Conservation (phyloP, 805 yeast genomes). For the Ogataea haglerorum region DNA sequence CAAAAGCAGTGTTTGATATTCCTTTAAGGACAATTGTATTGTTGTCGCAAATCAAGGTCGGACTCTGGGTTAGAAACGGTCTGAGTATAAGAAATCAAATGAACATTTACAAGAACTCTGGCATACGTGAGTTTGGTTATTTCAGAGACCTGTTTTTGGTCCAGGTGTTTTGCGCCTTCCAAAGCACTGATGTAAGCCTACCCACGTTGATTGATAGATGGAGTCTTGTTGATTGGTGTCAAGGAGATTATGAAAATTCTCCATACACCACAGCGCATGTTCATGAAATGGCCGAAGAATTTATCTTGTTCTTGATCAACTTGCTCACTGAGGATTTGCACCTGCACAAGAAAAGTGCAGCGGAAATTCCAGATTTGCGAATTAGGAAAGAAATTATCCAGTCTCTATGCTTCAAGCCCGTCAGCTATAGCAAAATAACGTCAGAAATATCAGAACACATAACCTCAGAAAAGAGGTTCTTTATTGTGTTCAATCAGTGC, state of each 20-base stretch:
- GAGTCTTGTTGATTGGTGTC: constrained; percentile 57
- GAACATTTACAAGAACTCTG: constrained; percentile 72
- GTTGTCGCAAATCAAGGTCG: constrained; percentile 79
- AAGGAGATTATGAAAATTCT: constrained; percentile 41
- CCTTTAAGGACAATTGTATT: constrained; percentile 75
- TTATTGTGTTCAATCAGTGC: constrained; percentile 51
- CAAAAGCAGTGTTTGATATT: constrained; percentile 54
- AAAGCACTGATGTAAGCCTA: constrained; percentile 53
- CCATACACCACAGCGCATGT: constrained; percentile 35
- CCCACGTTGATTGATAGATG: constrained; percentile 64
- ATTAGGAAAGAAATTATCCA: constrained; percentile 76
- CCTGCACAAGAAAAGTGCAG: constrained; percentile 46
- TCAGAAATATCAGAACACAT: constrained; percentile 73
- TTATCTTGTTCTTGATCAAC: constrained; percentile 62
- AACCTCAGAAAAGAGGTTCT: constrained; percentile 64
- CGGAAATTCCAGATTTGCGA: constrained; percentile 46
- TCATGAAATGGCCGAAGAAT: constrained; percentile 69
- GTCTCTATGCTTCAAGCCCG: constrained; percentile 69
- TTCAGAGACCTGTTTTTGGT: constrained; percentile 71
- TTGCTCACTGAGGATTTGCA: constrained; percentile 65
- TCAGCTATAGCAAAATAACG: constrained; percentile 68
- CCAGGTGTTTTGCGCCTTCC: constrained; percentile 56
- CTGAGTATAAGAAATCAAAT: constrained; percentile 74
- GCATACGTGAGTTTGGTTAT: constrained; percentile 79
- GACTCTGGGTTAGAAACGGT: constrained; percentile 95